Conservation (phyloP, 805 yeast species). For the Groenewaldozyma salmanticensis region DNA sequence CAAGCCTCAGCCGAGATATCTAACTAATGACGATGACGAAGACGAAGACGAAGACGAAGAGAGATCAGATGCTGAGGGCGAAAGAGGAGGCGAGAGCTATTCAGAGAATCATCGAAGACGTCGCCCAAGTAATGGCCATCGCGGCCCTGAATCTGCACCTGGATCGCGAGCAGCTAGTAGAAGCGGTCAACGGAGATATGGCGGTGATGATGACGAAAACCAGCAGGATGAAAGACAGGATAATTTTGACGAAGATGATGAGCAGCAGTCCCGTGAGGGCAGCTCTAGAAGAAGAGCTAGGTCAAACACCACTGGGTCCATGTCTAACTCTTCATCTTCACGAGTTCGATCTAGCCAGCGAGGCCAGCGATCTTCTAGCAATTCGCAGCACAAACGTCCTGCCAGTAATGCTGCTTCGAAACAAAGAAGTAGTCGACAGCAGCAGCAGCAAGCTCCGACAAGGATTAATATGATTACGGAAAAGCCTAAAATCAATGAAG, state of each 20-base stretch:
- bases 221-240: no score
- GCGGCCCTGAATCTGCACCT: no score
- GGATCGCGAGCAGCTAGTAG: background rate
- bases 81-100: background rate
- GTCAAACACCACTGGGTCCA: background rate
- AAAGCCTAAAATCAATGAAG: slow-evolving; percentile 56
- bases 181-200: background rate
- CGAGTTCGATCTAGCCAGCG: background rate
- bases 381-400: background rate
- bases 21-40: slow-evolving; percentile 15
- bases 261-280: no score
- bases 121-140: background rate
- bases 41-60: slow-evolving; percentile 16
- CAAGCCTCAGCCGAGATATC: slow-evolving; percentile 20
- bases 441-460: background rate
- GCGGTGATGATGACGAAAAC: background rate
- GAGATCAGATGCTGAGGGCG: background rate
- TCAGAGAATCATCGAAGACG: background rate
- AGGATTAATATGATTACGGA: slow-evolving; percentile 38
- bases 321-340: background rate
- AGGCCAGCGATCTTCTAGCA: background rate
- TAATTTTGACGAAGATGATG: background rate
- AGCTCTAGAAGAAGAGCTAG: background rate
- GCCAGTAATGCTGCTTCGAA: background rate
- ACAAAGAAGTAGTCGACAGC: background rate